phyloP scores from a whole-genome alignment of 768 basidiomycete genomes.

The Russula emetica region DNA sequence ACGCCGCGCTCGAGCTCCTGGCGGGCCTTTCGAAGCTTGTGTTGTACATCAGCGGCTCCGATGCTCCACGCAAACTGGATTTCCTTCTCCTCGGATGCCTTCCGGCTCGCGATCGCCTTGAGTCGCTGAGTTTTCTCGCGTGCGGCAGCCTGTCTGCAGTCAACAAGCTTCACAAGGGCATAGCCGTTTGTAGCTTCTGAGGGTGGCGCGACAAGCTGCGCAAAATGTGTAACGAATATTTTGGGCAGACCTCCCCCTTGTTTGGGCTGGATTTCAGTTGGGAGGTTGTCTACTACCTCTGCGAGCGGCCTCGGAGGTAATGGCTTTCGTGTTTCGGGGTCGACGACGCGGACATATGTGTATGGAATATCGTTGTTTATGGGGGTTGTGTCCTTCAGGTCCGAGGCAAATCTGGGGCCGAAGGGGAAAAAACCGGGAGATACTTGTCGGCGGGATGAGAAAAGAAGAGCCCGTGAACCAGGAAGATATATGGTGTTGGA shows the following conservation, averaged over 20 bases:
- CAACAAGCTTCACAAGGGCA: slow-evolving; percentile 24
- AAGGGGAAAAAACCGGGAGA: background rate
- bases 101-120: slow-evolving; percentile 16
- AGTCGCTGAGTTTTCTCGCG: slow-evolving; percentile 19
- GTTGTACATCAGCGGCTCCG: slow-evolving; percentile 35
- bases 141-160: slow-evolving; percentile 15
- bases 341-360: slow-evolving; percentile 25
- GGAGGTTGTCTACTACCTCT: slow-evolving; percentile 19
- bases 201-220: slow-evolving; percentile 24
- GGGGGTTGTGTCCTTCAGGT: slow-evolving; percentile 7
- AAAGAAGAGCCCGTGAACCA: background rate
- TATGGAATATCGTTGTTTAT: slow-evolving; percentile 28
- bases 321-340: slow-evolving; percentile 24
- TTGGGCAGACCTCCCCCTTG: background rate
- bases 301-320: slow-evolving; percentile 18
- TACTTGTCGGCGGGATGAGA: background rate
- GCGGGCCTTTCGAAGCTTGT: slow-evolving; percentile 37
- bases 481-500: background rate
- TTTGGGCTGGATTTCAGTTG: slow-evolving; percentile 7
- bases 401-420: slow-evolving; percentile 9
- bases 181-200: slow-evolving; percentile 25
- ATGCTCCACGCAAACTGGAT: slow-evolving; percentile 40
- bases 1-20: slow-evolving; percentile 33
- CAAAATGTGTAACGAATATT: slow-evolving; percentile 14
- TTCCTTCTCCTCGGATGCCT: slow-evolving; percentile 33